Percentiles rank a stretch among this genome's conserved stretches.
Conservation (phyloP, 495 filamentous ascomycete species). For the Pyrenopolyporus hunteri region DNA sequence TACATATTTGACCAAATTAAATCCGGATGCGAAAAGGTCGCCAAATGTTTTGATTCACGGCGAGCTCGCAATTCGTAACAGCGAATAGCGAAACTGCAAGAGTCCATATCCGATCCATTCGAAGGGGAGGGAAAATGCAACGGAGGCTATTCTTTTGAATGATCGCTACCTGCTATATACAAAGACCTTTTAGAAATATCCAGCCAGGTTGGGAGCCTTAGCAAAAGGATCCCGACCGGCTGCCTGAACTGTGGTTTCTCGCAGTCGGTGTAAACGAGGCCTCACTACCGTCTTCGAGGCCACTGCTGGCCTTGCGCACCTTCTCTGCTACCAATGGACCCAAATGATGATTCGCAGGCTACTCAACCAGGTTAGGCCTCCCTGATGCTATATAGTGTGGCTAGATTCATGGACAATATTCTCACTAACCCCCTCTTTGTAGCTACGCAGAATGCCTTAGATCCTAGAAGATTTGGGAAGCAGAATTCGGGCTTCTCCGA, state of each 20-base stretch:
- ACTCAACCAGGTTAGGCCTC: conserved; percentile 43
- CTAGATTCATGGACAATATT: not conserved
- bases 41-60: conserved; percentile 21
- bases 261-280: conserved; percentile 28
- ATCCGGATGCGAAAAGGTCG: not conserved
- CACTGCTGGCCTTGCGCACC: conserved; percentile 20
- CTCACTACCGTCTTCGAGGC: not conserved
- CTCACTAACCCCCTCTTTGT: conserved; percentile 34
- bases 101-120: not conserved
- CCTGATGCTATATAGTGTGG: not conserved
- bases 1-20: conserved; percentile 1
- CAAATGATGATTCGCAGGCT: conserved; percentile 39
- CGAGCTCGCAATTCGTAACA: conserved; percentile 14
- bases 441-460: conserved; percentile 81
- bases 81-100: conserved; percentile 18
- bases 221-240: conserved; percentile 16
- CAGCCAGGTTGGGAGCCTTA: conserved; percentile 9
- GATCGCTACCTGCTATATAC: conserved; percentile 12
- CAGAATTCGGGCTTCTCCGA: conserved; percentile 79
- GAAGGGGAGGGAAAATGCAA: conserved; percentile 5
- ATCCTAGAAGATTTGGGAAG: conserved; percentile 76
- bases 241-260: conserved; percentile 23
- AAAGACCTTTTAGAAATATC: conserved; percentile 22
- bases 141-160: conserved; percentile 12
- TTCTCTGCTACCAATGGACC: conserved; percentile 39